A percentile compares a stretch with the other conserved stretches of the same genome.
These are phyloP conservation scores for sweet orange (Citrus sinensis) DNA, from an alignment of 345 rosid species.

Conservation along the genomic window DVS_A1.0 CM039164.1:28911001-28911500, in stretches of 20 bases:
- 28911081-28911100: conserved; percentile 25
- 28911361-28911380: neutral
- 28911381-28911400: neutral
- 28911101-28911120: conserved; percentile 19
- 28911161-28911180: conserved; percentile 23
- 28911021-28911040: conserved; percentile 17
- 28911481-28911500: conserved; percentile 4
- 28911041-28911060: conserved; percentile 5
- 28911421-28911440: neutral
- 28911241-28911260: conserved; percentile 51
- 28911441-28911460: neutral
- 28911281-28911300: conserved; percentile 9
- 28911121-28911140: conserved; percentile 19
- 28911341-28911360: neutral
- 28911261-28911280: conserved; percentile 27
- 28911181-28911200: conserved; percentile 28
- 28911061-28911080: conserved; percentile 4
- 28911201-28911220: conserved; percentile 28
- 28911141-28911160: conserved; percentile 19
- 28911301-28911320: conserved; percentile 9
- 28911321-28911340: conserved; percentile 11
- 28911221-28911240: conserved; percentile 40
- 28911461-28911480: neutral
- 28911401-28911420: neutral
- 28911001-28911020: conserved; percentile 17